Evolutionary conservation across 371 early-diverging fungal genomes (phyloP).

Genomic region (Rhizomucor miehei): DNA sequence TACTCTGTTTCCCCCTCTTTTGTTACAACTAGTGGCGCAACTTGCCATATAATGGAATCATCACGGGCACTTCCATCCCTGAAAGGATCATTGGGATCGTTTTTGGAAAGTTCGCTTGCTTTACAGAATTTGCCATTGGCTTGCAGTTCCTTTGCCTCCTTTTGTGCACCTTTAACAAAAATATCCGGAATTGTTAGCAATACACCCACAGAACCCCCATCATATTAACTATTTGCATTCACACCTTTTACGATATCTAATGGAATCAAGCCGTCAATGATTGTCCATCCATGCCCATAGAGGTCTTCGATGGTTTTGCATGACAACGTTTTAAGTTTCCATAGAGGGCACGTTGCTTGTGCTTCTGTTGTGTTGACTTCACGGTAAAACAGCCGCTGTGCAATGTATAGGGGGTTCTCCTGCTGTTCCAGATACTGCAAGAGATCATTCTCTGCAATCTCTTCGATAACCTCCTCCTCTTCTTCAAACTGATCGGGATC

Average conservation of each 20-base stretch:
- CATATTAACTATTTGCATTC: not conserved
- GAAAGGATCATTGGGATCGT: constrained; percentile 54
- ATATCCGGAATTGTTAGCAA: not conserved
- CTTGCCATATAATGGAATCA: constrained; percentile 57
- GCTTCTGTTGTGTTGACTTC: constrained; percentile 41
- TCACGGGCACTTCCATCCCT: constrained; percentile 59
- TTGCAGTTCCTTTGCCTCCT: constrained; percentile 26
- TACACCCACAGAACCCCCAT: not conserved
- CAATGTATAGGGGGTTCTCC: constrained; percentile 43
- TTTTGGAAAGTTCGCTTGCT: constrained; percentile 23
- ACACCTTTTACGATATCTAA: constrained; percentile 33
- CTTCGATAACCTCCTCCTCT: constrained; percentile 46
- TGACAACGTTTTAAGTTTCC: constrained; percentile 25
- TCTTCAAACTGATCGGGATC: constrained; percentile 43
- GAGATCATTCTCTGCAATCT: constrained; percentile 55
- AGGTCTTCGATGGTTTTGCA: constrained; percentile 44
- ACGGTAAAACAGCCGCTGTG: constrained; percentile 48
- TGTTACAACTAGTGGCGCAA: no score
- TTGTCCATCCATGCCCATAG: constrained; percentile 53
- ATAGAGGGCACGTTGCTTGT: constrained; percentile 17
- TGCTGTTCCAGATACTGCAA: constrained; percentile 48
- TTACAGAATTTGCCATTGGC: constrained; percentile 22
- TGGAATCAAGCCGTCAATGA: constrained; percentile 48
- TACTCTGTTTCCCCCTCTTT: no score
- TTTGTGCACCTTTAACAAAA: constrained; percentile 31